These are phyloP conservation scores for Blechomonas ayalai DNA, from an alignment of 208 protist species.

Conservation along the genomic window DNA sequence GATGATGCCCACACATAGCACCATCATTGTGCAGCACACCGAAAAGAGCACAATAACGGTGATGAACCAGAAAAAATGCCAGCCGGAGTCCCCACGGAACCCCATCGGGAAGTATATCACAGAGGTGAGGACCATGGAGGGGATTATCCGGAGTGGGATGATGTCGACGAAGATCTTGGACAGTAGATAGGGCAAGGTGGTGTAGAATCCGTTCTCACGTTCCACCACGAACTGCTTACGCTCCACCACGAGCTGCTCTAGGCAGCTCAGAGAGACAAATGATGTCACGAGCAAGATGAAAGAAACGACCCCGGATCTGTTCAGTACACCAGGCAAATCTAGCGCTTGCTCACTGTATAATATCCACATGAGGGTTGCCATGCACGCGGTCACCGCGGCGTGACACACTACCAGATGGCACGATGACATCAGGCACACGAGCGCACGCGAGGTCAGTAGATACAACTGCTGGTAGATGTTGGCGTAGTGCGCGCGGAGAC, in stretches of 20 bases:
- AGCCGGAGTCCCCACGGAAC: slow-evolving; percentile 66
- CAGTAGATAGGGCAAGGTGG: slow-evolving; percentile 79
- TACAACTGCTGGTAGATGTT: slow-evolving; percentile 82
- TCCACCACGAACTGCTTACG: slow-evolving; percentile 85
- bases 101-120: slow-evolving; percentile 91
- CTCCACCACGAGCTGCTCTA: slow-evolving; percentile 86
- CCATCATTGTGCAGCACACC: slow-evolving; percentile 67
- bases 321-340: slow-evolving; percentile 80
- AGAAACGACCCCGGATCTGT: slow-evolving; percentile 76
- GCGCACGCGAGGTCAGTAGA: slow-evolving; percentile 63
- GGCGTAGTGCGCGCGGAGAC: slow-evolving; percentile 68
- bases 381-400: slow-evolving; percentile 57
- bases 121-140: slow-evolving; percentile 69
- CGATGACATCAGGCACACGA: slow-evolving; percentile 54
- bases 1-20: slow-evolving; percentile 78
- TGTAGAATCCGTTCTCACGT: slow-evolving; percentile 86
- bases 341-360: slow-evolving; percentile 77
- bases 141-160: slow-evolving; percentile 78
- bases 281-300: slow-evolving; percentile 83
- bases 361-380: slow-evolving; percentile 70
- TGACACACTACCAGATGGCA: slow-evolving; percentile 82
- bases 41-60: slow-evolving; percentile 79
- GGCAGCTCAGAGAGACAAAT: slow-evolving; percentile 79
- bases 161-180: slow-evolving; percentile 89
- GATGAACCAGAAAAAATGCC: slow-evolving; percentile 87